Conservation (phyloP, 1,139 yeast genomes). For the Lodderomyces metapsilosis region DNA sequence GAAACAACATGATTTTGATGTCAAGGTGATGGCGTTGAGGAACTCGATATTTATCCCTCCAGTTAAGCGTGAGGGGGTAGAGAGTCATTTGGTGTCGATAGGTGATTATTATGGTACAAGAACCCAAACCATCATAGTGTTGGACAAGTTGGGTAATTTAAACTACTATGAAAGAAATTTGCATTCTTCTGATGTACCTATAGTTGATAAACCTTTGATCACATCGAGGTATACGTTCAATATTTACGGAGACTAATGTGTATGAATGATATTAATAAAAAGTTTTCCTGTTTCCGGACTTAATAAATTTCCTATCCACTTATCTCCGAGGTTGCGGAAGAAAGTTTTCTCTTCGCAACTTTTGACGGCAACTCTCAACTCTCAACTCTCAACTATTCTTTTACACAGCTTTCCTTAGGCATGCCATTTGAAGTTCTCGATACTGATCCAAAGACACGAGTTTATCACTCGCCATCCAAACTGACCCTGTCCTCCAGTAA, state of each 20-base stretch:
- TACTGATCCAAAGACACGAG: constrained; percentile 26
- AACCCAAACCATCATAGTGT: constrained; percentile 76
- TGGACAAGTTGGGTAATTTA: constrained; percentile 47
- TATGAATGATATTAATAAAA: not conserved
- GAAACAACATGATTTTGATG: constrained; percentile 23
- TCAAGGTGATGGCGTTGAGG: constrained; percentile 44
- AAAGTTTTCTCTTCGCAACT: not conserved
- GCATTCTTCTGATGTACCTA: constrained; percentile 26
- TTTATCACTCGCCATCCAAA: constrained; percentile 23
- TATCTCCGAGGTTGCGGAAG: not conserved
- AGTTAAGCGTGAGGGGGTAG: constrained; percentile 22
- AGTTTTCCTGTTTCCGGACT: not conserved
- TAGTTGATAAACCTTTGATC: constrained; percentile 8
- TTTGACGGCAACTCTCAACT: not conserved
- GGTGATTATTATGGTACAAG: constrained; percentile 82
- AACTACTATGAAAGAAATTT: constrained; percentile 41
- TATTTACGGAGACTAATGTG: constrained; percentile 3
- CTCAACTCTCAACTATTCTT: too few species aligned
- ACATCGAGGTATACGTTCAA: constrained; percentile 14
- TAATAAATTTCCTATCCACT: not conserved
- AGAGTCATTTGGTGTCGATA: constrained; percentile 12
- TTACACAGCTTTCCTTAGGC: too few species aligned
- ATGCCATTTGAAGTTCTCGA: constrained; percentile 13
- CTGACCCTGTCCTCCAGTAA: constrained; percentile 2
- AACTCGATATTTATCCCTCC: constrained; percentile 77